Conservation (phyloP, 164 flowering plant genomes). For the Dillenia suffruticosa region DNA sequence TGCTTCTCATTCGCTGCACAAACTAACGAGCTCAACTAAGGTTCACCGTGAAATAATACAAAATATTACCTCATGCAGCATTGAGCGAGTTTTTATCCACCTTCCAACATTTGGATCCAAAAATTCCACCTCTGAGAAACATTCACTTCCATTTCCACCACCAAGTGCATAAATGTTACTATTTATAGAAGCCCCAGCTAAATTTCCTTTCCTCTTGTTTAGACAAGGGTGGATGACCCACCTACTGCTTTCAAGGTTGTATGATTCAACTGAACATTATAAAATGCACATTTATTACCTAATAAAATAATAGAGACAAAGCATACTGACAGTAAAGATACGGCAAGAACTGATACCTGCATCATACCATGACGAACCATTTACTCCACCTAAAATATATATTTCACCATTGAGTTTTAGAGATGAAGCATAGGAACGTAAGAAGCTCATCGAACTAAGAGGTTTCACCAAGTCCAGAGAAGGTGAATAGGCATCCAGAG, state of each 20-base stretch:
- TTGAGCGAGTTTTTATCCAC: slow-evolving; percentile 31
- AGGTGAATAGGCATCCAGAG: slow-evolving; percentile 27
- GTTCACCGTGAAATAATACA: no score
- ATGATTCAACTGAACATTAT: slow-evolving; percentile 38
- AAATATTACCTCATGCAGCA: slow-evolving; percentile 33
- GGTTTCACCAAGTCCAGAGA: slow-evolving; percentile 21
- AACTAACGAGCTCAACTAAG: no score
- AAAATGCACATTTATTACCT: neutral
- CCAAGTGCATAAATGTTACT: slow-evolving; percentile 36
- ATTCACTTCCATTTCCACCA: slow-evolving; percentile 33
- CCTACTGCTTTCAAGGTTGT: slow-evolving; percentile 20
- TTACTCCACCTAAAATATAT: slow-evolving; percentile 42
- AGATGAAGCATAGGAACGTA: slow-evolving; percentile 31
- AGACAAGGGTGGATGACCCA: slow-evolving; percentile 36
- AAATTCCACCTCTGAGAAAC: slow-evolving; percentile 37
- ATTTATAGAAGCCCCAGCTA: slow-evolving; percentile 24
- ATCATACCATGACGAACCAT: slow-evolving; percentile 25
- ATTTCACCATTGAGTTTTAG: slow-evolving; percentile 26
- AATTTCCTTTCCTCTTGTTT: slow-evolving; percentile 23
- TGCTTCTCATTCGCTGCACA: no score
- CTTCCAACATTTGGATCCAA: slow-evolving; percentile 25
- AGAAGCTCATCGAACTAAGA: slow-evolving; percentile 29
- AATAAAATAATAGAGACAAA: no score
- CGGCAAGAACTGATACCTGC: slow-evolving; percentile 24
- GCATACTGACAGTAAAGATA: no score